phyloP scores from a whole-genome alignment of 495 filamentous ascomycete genomes.

The Thozetella sp. region DNA sequence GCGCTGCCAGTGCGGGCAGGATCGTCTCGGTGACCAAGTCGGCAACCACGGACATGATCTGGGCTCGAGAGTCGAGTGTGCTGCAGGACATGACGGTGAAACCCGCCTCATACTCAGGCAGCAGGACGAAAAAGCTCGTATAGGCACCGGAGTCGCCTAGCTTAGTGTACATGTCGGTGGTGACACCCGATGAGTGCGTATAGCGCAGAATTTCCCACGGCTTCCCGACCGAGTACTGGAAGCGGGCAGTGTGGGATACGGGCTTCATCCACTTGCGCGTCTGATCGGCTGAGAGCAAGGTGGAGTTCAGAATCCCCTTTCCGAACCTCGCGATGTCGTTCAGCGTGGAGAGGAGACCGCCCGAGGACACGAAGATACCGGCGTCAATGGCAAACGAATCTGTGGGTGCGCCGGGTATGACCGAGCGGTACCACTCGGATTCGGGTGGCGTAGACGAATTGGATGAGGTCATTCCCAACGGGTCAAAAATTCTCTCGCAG shows the following conservation, averaged over 20 bases:
- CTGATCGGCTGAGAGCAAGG: slow-evolving; percentile 30
- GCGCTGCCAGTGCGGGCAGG: slow-evolving; percentile 31
- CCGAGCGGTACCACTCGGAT: slow-evolving; percentile 12
- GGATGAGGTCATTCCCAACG: slow-evolving; percentile 25
- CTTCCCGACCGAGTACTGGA: slow-evolving; percentile 27
- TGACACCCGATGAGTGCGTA: slow-evolving; percentile 16
- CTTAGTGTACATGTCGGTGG: slow-evolving; percentile 42
- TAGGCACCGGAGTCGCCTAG: slow-evolving; percentile 41
- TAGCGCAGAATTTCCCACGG: slow-evolving; percentile 40
- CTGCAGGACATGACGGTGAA: slow-evolving; percentile 37
- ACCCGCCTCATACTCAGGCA: slow-evolving; percentile 40
- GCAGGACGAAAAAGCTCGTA: slow-evolving; percentile 25
- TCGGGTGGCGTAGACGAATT: slow-evolving; percentile 20
- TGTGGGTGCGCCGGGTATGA: slow-evolving; percentile 15
- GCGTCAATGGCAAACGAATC: slow-evolving; percentile 10
- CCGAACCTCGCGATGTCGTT: slow-evolving; percentile 35
- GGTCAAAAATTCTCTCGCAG: slow-evolving; percentile 22
- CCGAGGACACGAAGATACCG: slow-evolving; percentile 17
- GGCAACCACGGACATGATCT: slow-evolving; percentile 11
- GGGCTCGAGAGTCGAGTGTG: not conserved
- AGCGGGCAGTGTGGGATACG: slow-evolving; percentile 34
- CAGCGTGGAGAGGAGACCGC: slow-evolving; percentile 21
- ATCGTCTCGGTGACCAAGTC: slow-evolving; percentile 27
- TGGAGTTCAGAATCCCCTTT: slow-evolving; percentile 45
- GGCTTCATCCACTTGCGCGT: slow-evolving; percentile 56